Base-by-base conservation (phyloP, 2,329 filamentous ascomycete genomes). In the Apiospora sp. region DNA sequence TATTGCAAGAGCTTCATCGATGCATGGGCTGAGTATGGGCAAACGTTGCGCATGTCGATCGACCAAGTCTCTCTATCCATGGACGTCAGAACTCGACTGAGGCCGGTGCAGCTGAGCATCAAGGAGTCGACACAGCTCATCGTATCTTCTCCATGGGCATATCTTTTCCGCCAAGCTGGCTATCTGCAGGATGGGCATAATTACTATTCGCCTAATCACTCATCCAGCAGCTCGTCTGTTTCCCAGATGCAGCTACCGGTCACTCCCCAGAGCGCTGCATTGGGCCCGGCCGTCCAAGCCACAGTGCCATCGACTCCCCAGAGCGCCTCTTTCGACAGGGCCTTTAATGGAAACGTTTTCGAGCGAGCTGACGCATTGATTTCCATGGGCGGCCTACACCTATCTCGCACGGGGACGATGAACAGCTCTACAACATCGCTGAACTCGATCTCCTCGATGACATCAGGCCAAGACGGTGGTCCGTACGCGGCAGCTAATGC, bases 251-350 rank as follows among this genome's bases (percentile, higher is more conserved):
- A 83, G 70, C 77, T 95, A 49, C 95, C 95, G 12, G 94, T 96
- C 78, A 98, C 95, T 1, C 95, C 96, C 10, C 89, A 98, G 74
- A 96, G 94, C 77, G 95, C 95, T 22, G 95, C 95, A 1, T 87
- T 98, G 6, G 96, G 95, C 0, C 94, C 95, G 7, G 95, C 95
- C 27, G 94, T 95, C 71, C 95, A 97, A 82, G 95, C 95, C 0
- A 98, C 94, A 0, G 92, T 98, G 14, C 93, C 94, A 4, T 93
- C 89, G 3, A 94, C 91, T 0, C 90, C 91, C 13, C 86, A 90
- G 78, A 89, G 85, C 73, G 86, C 84, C 2, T 88, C 88, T 0
- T 90, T 91, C 77, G 85, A 86, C 10, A 83, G 83, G 22, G 85
- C 87, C 1, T 90, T 91, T 73, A 83, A 85, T 1, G 88, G 89